Percentiles rank a stretch among this genome's conserved stretches.
These are phyloP conservation scores for Populus pruinosa DNA, from an alignment of 345 rosid species.

Conservation along the genomic window DNA sequence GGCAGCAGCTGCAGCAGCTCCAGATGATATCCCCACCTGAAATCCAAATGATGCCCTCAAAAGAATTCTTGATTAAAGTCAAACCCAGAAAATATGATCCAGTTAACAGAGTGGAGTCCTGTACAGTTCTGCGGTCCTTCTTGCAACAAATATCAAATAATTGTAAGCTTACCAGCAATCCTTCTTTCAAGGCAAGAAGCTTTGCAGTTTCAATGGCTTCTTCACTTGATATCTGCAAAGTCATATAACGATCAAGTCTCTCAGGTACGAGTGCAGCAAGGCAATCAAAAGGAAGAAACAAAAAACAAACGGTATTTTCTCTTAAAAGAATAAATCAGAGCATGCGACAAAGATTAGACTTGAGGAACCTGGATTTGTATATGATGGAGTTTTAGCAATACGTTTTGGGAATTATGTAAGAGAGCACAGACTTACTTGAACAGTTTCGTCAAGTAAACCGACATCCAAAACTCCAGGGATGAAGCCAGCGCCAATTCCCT, in stretches of 20 bases:
- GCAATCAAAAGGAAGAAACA: background rate
- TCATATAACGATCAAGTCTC: background rate
- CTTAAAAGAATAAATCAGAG: background rate
- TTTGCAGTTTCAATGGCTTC: conserved; percentile 55
- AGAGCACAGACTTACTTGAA: conserved; percentile 55
- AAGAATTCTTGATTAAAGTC: background rate
- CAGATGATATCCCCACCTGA: conserved; percentile 72
- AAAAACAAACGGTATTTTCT: background rate
- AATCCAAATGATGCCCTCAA: conserved; percentile 3
- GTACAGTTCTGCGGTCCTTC: background rate
- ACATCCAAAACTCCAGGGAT: conserved; percentile 82
- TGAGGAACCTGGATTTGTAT: background rate
- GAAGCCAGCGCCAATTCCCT: conserved; percentile 96
- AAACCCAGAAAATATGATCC: too few relatives aligned
- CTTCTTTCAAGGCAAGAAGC: conserved; percentile 56
- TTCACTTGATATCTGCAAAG: conserved; percentile 39
- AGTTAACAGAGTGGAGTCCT: background rate
- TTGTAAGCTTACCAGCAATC: conserved; percentile 42
- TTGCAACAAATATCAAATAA: background rate
- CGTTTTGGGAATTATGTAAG: background rate
- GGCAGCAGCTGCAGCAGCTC: conserved; percentile 70
- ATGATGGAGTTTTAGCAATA: background rate
- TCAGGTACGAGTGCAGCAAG: background rate
- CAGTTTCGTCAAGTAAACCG: conserved; percentile 64
- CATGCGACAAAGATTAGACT: background rate